Conservation (phyloP, 257 asterid genomes). For the Phtheirospermum japonicum region DNA sequence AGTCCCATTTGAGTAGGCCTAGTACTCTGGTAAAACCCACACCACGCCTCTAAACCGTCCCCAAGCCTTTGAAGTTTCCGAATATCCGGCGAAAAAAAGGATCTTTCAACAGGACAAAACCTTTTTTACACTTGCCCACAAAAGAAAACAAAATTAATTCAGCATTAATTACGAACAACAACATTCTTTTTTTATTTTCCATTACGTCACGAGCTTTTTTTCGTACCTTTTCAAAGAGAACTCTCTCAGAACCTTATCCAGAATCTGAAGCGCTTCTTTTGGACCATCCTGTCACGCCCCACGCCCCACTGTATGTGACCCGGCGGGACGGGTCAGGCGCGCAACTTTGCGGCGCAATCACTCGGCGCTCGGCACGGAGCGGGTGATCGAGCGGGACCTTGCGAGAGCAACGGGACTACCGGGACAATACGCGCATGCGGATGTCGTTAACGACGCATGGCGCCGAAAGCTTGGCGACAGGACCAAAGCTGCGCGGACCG, state of each 20-base stretch:
- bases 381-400: no score
- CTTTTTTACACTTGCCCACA: slow-evolving; percentile 38
- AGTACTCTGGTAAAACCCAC: slow-evolving; percentile 96
- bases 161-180: not conserved
- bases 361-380: no score
- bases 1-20: slow-evolving; percentile 99
- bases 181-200: not conserved
- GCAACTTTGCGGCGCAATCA: no score
- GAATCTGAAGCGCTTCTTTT: slow-evolving; percentile 89
- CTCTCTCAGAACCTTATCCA: slow-evolving; percentile 91
- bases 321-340: no score
- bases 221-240: slow-evolving; percentile 71
- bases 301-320: no score
- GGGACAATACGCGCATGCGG: no score
- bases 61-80: slow-evolving; percentile 89
- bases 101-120: slow-evolving; percentile 89
- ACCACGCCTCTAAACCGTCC: slow-evolving; percentile 98
- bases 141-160: not conserved
- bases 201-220: not conserved
- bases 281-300: no score
- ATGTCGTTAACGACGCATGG: no score
- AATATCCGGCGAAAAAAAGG: slow-evolving; percentile 85
- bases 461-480: no score
- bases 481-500: no score
- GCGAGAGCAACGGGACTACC: no score